A percentile compares a stretch with the other conserved stretches of the same genome.
Conservation (phyloP, 768 basidiomycete species). For the Crassisporium funariophilum region DNA sequence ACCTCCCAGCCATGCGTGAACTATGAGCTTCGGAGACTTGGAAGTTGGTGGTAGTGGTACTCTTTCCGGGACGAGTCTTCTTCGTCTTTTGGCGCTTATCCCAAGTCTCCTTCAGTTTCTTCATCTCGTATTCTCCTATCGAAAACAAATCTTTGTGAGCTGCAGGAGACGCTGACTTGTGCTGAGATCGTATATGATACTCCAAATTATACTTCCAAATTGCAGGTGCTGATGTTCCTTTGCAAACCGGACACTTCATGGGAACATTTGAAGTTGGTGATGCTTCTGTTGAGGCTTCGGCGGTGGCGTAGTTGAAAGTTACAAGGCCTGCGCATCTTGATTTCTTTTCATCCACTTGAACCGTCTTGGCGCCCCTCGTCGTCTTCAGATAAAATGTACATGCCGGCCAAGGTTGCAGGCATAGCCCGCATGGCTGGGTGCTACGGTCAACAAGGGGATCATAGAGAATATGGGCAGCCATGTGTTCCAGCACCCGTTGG, state of each 20-base stretch:
- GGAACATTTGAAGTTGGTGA: background rate
- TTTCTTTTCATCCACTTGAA: background rate
- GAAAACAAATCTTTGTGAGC: background rate
- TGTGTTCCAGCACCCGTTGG: constrained; percentile 21
- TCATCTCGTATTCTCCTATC: background rate
- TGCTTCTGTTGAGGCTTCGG: background rate
- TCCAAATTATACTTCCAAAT: background rate
- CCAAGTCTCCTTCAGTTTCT: background rate
- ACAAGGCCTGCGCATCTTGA: background rate
- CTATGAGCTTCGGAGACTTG: background rate
- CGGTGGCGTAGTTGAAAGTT: background rate
- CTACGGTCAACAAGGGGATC: constrained; percentile 1
- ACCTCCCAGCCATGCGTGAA: background rate
- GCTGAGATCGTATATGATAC: background rate
- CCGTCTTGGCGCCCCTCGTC: constrained; percentile 9
- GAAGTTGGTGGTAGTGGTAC: background rate
- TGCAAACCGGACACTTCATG: background rate
- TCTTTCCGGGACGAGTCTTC: background rate
- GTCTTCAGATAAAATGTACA: constrained; percentile 18
- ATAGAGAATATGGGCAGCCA: constrained; percentile 21
- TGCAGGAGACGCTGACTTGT: background rate
- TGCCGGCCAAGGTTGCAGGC: constrained; percentile 17
- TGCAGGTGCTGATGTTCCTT: background rate
- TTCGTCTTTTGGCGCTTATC: background rate
- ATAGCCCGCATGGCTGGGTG: constrained; percentile 22